These are phyloP conservation scores for Atkinsonella hypoxylon DNA, from an alignment of 2,329 filamentous ascomycete species.

Conservation along the genomic window DNA sequence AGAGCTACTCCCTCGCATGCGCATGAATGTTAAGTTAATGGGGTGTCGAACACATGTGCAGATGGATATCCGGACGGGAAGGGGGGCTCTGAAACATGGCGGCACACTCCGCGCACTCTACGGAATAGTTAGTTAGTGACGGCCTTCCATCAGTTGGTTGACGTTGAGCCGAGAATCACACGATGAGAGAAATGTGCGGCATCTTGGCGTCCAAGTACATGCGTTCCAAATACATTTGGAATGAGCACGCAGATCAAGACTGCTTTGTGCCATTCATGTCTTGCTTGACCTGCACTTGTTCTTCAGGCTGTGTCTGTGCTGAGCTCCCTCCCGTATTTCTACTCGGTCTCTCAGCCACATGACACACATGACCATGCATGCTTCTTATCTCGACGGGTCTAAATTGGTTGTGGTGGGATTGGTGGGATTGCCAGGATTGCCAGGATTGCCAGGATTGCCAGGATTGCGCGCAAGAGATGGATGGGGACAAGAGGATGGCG, in stretches of 20 bases:
- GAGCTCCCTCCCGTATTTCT: neutral
- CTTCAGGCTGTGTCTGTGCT: neutral
- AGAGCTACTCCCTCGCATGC: neutral
- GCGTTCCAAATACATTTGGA: no score
- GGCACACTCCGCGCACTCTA: neutral
- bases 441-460: neutral
- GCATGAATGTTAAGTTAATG: neutral
- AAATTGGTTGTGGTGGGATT: neutral
- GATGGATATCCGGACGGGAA: neutral
- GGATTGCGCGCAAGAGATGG: neutral
- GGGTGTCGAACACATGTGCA: neutral
- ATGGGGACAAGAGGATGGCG: neutral
- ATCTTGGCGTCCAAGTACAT: no score
- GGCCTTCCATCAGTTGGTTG: no score
- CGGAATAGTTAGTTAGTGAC: no score
- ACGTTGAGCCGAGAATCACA: no score
- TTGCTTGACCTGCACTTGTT: neutral
- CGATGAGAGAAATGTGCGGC: no score
- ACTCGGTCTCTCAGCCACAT: neutral
- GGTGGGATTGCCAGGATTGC: neutral
- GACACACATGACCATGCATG: neutral
- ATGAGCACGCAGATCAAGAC: no score
- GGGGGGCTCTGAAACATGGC: conserved; percentile 1
- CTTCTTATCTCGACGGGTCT: neutral
- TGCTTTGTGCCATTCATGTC: no score